Percentiles rank a stretch among this genome's conserved stretches.
Evolutionary conservation across 257 asterid species (phyloP).

Genomic region (Rehmannia glutinosa): DNA sequence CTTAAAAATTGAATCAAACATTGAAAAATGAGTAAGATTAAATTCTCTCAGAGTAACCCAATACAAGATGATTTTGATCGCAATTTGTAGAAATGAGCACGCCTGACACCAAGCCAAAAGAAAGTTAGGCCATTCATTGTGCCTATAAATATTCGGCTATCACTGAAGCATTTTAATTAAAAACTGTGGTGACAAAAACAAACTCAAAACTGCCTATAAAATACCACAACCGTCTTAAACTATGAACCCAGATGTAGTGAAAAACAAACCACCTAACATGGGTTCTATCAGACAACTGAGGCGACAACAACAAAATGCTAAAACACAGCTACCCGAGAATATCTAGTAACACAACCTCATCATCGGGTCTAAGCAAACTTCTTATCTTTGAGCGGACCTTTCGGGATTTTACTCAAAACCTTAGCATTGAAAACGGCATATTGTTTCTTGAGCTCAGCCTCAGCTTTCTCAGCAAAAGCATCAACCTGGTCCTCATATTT

Average conservation of each 20-base stretch:
- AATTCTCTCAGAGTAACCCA: too few relatives aligned
- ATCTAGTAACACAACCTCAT: conserved; percentile 17
- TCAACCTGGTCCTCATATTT: conserved; percentile 80
- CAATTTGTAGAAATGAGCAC: too few relatives aligned
- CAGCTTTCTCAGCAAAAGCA: conserved; percentile 86
- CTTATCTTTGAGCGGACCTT: conserved; percentile 53
- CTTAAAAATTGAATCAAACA: too few relatives aligned
- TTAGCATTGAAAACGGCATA: conserved; percentile 63
- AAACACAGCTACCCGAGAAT: conserved; percentile 16
- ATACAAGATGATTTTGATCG: too few relatives aligned
- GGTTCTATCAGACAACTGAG: conserved; percentile 30
- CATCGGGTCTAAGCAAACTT: conserved; percentile 39
- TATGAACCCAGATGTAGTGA: conserved; percentile 29
- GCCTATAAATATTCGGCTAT: conserved; percentile 3
- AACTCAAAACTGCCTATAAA: conserved; percentile 26
- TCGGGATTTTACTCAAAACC: conserved; percentile 78
- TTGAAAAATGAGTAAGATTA: too few relatives aligned
- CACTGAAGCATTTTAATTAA: conserved; percentile 4
- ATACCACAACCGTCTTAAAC: conserved; percentile 13
- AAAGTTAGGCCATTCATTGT: too few relatives aligned
- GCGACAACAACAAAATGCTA: conserved; percentile 26
- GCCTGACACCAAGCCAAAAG: too few relatives aligned
- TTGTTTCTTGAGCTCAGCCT: conserved; percentile 75
- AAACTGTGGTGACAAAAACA: conserved; percentile 18
- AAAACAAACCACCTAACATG: conserved; percentile 27